Evolutionary conservation across 2,329 filamentous ascomycete species (phyloP).

Genomic region (Hortaea sp.): DNA sequence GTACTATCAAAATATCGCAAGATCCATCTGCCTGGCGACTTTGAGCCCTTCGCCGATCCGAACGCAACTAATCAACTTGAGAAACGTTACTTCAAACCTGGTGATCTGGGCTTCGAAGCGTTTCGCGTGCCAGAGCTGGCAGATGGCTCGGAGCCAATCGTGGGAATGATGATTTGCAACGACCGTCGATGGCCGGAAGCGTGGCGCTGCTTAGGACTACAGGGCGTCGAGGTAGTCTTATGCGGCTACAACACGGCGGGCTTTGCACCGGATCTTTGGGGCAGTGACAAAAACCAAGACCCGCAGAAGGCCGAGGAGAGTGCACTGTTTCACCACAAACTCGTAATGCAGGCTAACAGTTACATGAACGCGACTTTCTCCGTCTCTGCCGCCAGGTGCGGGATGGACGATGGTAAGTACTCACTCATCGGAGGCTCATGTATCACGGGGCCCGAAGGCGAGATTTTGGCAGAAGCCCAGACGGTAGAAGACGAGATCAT

Average conservation of each 20-base stretch:
- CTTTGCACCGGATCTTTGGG: constrained; percentile 37
- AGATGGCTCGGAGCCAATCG: constrained; percentile 33
- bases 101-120: constrained; percentile 42
- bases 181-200: constrained; percentile 45
- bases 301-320: constrained; percentile 34
- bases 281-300: constrained; percentile 29
- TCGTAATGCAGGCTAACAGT: constrained; percentile 41
- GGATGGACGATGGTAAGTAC: constrained; percentile 39
- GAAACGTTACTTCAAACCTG: constrained; percentile 44
- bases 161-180: constrained; percentile 47
- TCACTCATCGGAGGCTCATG: constrained; percentile 38
- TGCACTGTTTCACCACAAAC: constrained; percentile 41
- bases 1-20: constrained; percentile 45
- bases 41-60: constrained; percentile 38
- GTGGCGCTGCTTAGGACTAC: constrained; percentile 42
- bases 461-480: constrained; percentile 37
- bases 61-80: constrained; percentile 43
- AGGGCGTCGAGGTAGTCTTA: constrained; percentile 38
- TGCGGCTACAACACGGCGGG: constrained; percentile 45
- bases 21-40: constrained; percentile 43
- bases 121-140: constrained; percentile 40
- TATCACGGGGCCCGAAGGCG: constrained; percentile 38
- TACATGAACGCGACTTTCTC: constrained; percentile 44
- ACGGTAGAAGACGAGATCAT: constrained; percentile 40
- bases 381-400: constrained; percentile 40